These are phyloP conservation scores for Talaromyces ruber DNA, from an alignment of 495 filamentous ascomycete genomes.

Conservation along the genomic window DNA sequence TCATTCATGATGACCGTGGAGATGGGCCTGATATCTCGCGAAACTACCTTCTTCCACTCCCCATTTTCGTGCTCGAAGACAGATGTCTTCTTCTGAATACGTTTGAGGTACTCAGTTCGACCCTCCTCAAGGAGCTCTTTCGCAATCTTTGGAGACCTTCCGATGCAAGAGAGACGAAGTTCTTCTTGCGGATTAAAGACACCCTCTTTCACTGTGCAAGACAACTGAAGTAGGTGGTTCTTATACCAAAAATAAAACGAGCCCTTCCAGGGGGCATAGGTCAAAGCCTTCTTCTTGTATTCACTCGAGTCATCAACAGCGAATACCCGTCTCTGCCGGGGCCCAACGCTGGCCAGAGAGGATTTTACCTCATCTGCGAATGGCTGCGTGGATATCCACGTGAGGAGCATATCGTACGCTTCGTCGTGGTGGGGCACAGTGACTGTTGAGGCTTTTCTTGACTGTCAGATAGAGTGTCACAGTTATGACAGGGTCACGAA, in stretches of 20 bases:
- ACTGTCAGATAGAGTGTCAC: slow-evolving; percentile 13
- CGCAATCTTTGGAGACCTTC: slow-evolving; percentile 33
- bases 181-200: slow-evolving; percentile 43
- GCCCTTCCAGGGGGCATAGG: slow-evolving; percentile 56
- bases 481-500: slow-evolving; percentile 10
- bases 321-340: neutral
- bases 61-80: slow-evolving; percentile 4
- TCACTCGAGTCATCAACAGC: neutral
- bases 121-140: slow-evolving; percentile 62
- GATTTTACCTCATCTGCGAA: neutral
- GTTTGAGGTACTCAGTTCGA: slow-evolving; percentile 44
- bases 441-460: slow-evolving; percentile 16
- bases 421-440: slow-evolving; percentile 17
- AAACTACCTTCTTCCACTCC: slow-evolving; percentile 1
- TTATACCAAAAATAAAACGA: slow-evolving; percentile 60
- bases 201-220: slow-evolving; percentile 27
- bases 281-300: slow-evolving; percentile 47
- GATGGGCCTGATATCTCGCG: neutral
- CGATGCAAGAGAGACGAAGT: slow-evolving; percentile 56
- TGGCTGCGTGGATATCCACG: neutral
- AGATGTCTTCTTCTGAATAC: slow-evolving; percentile 49
- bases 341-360: neutral
- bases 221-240: slow-evolving; percentile 46
- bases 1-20: slow-evolving; percentile 6
- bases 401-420: slow-evolving; percentile 17